Evolutionary conservation across 2,329 filamentous ascomycete species (phyloP).

Genomic region (Diaporthe sp.): DNA sequence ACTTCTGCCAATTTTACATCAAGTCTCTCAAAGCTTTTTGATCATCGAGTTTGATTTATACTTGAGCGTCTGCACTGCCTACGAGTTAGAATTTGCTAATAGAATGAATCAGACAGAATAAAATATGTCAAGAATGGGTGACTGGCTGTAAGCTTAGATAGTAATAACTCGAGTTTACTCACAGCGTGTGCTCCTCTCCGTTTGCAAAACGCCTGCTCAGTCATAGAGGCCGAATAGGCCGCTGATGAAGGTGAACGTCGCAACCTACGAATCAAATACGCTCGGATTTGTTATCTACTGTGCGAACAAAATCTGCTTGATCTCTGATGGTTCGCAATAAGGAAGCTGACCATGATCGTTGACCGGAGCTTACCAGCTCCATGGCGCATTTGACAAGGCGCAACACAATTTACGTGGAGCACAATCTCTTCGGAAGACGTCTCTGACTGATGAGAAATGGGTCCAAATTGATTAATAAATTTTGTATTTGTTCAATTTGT

Average conservation of each 20-base stretch:
- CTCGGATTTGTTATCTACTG: too few relatives aligned
- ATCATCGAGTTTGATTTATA: neutral
- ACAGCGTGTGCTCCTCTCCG: neutral
- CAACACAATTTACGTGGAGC: neutral
- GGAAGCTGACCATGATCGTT: neutral
- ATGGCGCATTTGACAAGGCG: too few relatives aligned
- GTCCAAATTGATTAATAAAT: too few relatives aligned
- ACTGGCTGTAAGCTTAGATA: neutral
- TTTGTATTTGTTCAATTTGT: too few relatives aligned
- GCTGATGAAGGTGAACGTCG: neutral
- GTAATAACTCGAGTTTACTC: neutral
- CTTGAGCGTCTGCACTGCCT: neutral
- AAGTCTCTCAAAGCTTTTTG: neutral
- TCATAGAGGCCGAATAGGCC: neutral
- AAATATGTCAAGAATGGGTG: neutral
- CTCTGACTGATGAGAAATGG: neutral
- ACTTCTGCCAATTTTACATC: neutral
- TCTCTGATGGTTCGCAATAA: neutral
- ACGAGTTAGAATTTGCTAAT: neutral
- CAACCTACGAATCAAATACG: neutral
- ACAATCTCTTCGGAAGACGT: neutral
- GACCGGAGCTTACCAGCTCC: neutral
- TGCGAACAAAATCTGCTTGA: neutral
- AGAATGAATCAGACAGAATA: neutral
- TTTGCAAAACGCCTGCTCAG: neutral